Evolutionary conservation across 2,329 filamentous ascomycete species (phyloP).

Genomic region (Fusarium palustre): DNA sequence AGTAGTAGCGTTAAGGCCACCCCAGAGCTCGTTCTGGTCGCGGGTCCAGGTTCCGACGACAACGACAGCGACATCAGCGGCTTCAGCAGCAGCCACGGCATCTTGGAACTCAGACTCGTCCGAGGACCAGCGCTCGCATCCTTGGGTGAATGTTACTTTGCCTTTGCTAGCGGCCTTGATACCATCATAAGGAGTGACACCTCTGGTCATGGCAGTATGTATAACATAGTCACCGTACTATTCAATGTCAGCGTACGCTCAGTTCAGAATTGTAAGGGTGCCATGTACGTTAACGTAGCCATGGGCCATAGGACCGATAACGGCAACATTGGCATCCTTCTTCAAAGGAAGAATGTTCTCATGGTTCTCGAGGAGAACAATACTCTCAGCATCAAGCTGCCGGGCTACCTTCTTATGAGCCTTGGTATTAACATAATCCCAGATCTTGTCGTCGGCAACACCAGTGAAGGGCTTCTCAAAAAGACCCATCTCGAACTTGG

Average conservation of each 20-base stretch:
- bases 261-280: too few relatives aligned
- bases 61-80: slow-evolving; percentile 77
- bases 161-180: slow-evolving; percentile 71
- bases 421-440: slow-evolving; percentile 70
- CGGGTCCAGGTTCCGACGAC: slow-evolving; percentile 81
- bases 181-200: slow-evolving; percentile 77
- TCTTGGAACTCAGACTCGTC: slow-evolving; percentile 75
- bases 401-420: slow-evolving; percentile 69
- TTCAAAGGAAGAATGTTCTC: slow-evolving; percentile 64
- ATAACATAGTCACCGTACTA: slow-evolving; percentile 80
- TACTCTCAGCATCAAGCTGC: slow-evolving; percentile 72
- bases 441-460: slow-evolving; percentile 65
- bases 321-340: slow-evolving; percentile 75
- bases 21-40: slow-evolving; percentile 78
- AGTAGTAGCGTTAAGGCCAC: slow-evolving; percentile 77
- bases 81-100: slow-evolving; percentile 72
- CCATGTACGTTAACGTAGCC: slow-evolving; percentile 73
- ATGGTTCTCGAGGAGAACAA: slow-evolving; percentile 71
- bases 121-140: slow-evolving; percentile 78
- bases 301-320: slow-evolving; percentile 81
- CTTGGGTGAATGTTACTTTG: slow-evolving; percentile 73
- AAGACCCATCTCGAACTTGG: slow-evolving; percentile 76
- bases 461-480: slow-evolving; percentile 77
- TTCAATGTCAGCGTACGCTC: slow-evolving; percentile 14
- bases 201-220: slow-evolving; percentile 70